Percentiles rank a stretch among this genome's conserved stretches.
Evolutionary conservation across 441 rosid genomes (phyloP).

Genomic region (Adansonia rubrostipa): DNA sequence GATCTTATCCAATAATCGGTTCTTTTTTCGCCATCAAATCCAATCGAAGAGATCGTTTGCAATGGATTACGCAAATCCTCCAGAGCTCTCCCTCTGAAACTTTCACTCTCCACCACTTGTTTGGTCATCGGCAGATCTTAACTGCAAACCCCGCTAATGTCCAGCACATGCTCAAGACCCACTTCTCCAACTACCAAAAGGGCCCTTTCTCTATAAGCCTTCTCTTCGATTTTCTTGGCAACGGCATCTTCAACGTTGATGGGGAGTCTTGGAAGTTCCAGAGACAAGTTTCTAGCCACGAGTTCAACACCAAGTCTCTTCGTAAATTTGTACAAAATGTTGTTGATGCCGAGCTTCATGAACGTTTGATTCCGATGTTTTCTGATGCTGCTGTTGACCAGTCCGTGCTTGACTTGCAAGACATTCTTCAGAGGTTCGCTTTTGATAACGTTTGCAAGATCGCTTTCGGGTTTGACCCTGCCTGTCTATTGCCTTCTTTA

Average conservation of each 20-base stretch:
- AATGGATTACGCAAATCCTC: slow-evolving; percentile 52
- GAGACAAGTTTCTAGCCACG: slow-evolving; percentile 67
- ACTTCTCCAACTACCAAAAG: slow-evolving; percentile 54
- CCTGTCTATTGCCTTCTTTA: slow-evolving; percentile 47
- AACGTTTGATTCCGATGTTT: slow-evolving; percentile 56
- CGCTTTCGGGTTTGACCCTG: slow-evolving; percentile 69
- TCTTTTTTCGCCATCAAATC: slow-evolving; percentile 38
- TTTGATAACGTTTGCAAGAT: slow-evolving; percentile 71
- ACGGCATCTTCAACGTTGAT: slow-evolving; percentile 64
- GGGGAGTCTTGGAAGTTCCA: slow-evolving; percentile 71
- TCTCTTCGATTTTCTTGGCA: slow-evolving; percentile 60
- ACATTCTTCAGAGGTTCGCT: slow-evolving; percentile 64
- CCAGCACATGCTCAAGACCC: slow-evolving; percentile 64
- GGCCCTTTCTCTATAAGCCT: slow-evolving; percentile 31
- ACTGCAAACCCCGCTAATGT: slow-evolving; percentile 69
- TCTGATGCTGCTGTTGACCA: slow-evolving; percentile 30
- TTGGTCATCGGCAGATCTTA: slow-evolving; percentile 40
- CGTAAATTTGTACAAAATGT: slow-evolving; percentile 58
- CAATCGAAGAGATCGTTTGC: slow-evolving; percentile 43
- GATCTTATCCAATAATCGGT: slow-evolving; percentile 65
- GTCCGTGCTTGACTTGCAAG: slow-evolving; percentile 54
- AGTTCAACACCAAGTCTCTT: slow-evolving; percentile 67
- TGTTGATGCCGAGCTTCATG: slow-evolving; percentile 55
- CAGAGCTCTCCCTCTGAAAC: slow-evolving; percentile 54
- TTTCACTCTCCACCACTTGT: slow-evolving; percentile 33